A percentile compares a stretch with the other conserved stretches of the same genome.
Conservation (phyloP, 805 yeast species). For the Hanseniaspora thailandica region DNA sequence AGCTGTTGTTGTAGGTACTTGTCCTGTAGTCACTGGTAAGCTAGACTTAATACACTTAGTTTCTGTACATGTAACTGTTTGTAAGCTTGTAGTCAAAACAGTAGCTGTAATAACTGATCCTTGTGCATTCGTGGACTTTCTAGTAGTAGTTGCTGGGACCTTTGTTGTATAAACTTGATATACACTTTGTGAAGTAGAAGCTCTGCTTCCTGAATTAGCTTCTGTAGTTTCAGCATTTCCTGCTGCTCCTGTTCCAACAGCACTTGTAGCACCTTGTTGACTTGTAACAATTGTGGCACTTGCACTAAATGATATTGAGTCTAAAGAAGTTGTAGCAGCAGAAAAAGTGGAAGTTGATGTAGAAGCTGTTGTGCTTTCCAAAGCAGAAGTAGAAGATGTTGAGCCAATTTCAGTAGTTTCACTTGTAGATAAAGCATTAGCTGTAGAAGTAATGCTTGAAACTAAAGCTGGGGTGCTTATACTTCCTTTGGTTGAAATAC, state of each 20-base stretch:
- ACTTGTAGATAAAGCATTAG: not conserved
- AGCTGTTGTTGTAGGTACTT: not conserved
- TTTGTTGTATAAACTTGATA: not conserved
- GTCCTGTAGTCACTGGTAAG: not conserved
- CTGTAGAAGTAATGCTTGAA: not conserved
- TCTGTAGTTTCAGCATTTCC: not conserved
- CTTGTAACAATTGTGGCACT: not conserved
- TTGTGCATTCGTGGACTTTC: not conserved
- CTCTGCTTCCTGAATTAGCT: not conserved
- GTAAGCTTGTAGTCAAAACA: not conserved
- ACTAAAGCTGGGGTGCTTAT: not conserved
- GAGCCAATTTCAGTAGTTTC: not conserved
- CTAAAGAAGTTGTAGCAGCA: no score
- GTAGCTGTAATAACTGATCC: not conserved
- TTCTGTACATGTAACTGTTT: constrained; percentile 8
- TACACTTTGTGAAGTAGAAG: not conserved
- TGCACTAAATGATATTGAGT: not conserved
- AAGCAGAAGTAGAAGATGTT: not conserved
- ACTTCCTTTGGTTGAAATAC: not conserved
- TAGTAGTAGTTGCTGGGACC: not conserved
- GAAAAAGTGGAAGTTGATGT: not conserved
- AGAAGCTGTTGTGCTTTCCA: not conserved
- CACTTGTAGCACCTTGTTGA: not conserved
- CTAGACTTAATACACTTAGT: not conserved
- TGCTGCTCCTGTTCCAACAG: not conserved